Conservation (phyloP, 345 rosid species). For the Melaleuca alternifolia region DNA sequence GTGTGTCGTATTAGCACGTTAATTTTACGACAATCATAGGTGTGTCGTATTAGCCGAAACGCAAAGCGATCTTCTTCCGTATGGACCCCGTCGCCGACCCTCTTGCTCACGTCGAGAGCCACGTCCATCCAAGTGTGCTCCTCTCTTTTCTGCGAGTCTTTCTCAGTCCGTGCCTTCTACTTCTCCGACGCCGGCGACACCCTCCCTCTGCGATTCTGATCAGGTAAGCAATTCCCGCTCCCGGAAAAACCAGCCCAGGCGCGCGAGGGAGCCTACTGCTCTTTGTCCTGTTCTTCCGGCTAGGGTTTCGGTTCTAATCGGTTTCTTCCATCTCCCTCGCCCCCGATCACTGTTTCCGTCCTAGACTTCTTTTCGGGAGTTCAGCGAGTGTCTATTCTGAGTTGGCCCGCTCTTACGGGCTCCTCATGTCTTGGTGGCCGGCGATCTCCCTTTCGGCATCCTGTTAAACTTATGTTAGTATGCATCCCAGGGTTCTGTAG, state of each 20-base stretch:
- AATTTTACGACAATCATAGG: no score
- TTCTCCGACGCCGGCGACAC: not conserved
- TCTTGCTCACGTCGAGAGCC: not conserved
- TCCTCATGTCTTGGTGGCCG: not conserved
- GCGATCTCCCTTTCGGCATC: not conserved
- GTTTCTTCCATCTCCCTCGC: not conserved
- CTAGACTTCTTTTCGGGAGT: not conserved
- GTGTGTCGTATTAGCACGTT: no score
- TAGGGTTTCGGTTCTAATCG: not conserved
- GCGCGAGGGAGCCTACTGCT: not conserved
- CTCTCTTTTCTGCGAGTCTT: not conserved
- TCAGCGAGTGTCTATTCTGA: not conserved
- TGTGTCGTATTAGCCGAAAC: not conserved
- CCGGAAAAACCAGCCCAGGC: not conserved
- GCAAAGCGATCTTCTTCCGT: not conserved
- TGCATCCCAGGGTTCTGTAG: not conserved
- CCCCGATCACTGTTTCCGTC: not conserved
- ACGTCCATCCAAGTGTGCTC: not conserved
- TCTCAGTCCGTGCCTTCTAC: not conserved
- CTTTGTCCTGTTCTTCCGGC: not conserved
- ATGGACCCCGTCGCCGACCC: not conserved
- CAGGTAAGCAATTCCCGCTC: not conserved
- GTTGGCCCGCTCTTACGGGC: not conserved
- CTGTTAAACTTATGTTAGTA: not conserved
- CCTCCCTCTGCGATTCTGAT: not conserved